Evolutionary conservation across 1,284 basidiomycete genomes (phyloP).

Genomic region (Tremellales sp.): DNA sequence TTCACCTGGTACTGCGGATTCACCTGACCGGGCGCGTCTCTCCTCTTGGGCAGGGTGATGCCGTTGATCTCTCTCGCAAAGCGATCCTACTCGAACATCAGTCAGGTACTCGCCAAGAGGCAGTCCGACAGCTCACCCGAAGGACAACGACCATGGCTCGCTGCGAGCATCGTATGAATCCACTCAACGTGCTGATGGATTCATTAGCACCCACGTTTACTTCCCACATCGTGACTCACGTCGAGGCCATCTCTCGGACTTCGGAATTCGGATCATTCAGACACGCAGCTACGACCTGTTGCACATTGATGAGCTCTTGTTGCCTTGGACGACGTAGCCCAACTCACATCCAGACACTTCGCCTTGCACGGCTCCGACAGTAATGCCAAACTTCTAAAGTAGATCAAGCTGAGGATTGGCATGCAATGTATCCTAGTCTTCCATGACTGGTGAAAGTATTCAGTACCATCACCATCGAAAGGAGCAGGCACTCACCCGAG

Average conservation of each 20-base stretch:
- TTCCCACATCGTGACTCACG: conserved; percentile 48
- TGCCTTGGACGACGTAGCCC: too few relatives aligned
- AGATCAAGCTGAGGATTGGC: conserved; percentile 49
- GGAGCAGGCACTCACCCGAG: conserved; percentile 34
- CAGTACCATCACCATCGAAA: background rate
- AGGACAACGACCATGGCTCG: conserved; percentile 79
- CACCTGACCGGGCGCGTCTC: conserved; percentile 53
- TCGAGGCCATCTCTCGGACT: conserved; percentile 89
- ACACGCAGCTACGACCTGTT: conserved; percentile 66
- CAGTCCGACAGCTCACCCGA: conserved; percentile 57
- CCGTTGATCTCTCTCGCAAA: conserved; percentile 65
- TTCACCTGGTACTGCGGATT: conserved; percentile 66
- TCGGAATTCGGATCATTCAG: conserved; percentile 87
- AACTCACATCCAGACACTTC: conserved; percentile 66
- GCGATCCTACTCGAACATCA: conserved; percentile 60
- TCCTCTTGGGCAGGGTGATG: conserved; percentile 65
- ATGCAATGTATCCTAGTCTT: conserved; percentile 52
- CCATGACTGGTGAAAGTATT: conserved; percentile 44
- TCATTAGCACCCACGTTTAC: background rate
- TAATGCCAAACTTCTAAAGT: conserved; percentile 64
- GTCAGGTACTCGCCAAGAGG: too few relatives aligned
- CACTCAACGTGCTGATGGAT: conserved; percentile 65
- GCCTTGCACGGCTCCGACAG: conserved; percentile 64
- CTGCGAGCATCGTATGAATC: conserved; percentile 89
- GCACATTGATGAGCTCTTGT: too few relatives aligned